Percentiles rank a stretch among this genome's conserved stretches.
Conservation (phyloP, 1,139 yeast species). For the Taphrina sp. region DNA sequence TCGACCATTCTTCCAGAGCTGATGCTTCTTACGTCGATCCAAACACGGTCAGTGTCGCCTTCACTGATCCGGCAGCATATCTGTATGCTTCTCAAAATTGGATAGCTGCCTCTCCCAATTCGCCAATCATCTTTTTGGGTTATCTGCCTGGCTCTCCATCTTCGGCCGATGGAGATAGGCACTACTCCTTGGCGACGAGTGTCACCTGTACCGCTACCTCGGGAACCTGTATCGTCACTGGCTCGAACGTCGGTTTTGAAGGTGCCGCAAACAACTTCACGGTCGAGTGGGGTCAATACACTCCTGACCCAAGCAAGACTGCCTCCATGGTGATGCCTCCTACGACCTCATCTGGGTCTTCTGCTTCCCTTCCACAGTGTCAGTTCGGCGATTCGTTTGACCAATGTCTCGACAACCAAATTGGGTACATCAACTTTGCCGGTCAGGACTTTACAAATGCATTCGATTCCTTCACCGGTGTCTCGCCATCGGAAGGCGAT, state of each 20-base stretch:
- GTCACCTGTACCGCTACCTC: neutral
- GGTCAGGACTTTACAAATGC: neutral
- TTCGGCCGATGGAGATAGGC: neutral
- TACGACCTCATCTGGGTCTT: neutral
- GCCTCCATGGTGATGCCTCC: neutral
- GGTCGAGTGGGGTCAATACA: neutral
- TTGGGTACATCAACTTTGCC: neutral
- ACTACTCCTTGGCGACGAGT: neutral
- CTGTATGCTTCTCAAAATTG: no score
- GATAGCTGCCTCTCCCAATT: no score
- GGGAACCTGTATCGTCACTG: neutral
- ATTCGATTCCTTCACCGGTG: neutral
- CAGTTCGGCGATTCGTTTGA: neutral
- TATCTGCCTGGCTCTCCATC: conserved; percentile 1
- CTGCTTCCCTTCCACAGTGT: neutral
- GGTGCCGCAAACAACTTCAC: neutral
- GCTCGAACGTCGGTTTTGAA: neutral
- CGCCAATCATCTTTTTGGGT: neutral
- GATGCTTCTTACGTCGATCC: no score
- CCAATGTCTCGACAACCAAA: neutral
- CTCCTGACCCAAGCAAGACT: neutral
- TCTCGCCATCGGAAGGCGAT: neutral
- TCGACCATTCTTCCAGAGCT: no score
- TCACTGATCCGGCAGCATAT: no score
- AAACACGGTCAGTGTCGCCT: no score